phyloP scores from a whole-genome alignment of 768 basidiomycete genomes.

The Suillus weaverae region DNA sequence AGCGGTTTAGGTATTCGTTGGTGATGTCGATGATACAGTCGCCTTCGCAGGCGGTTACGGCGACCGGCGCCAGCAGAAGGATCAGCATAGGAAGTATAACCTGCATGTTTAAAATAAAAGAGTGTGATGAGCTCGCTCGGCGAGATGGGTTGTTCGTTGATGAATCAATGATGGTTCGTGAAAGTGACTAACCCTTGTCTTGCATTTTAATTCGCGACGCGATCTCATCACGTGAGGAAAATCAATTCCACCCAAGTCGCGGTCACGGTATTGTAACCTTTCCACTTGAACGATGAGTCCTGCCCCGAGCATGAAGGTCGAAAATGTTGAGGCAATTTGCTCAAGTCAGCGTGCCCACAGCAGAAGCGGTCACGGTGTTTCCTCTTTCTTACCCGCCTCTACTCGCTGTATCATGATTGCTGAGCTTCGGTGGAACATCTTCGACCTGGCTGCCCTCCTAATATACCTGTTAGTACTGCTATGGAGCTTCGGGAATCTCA shows the following conservation, averaged over 20 bases:
- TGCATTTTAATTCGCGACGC: neutral
- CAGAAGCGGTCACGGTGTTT: neutral
- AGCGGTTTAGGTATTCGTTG: conserved; percentile 52
- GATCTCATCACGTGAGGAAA: neutral
- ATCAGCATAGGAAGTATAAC: conserved; percentile 21
- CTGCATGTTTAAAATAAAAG: conserved; percentile 17
- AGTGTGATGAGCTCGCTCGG: conserved; percentile 9
- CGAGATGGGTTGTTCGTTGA: conserved; percentile 6
- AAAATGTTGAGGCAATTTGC: neutral
- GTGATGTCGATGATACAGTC: conserved; percentile 66
- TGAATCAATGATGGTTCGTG: neutral
- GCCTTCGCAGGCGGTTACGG: conserved; percentile 64
- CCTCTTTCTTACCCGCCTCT: neutral
- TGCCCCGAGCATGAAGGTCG: no score
- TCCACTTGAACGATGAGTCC: no score
- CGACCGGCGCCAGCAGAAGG: conserved; percentile 33
- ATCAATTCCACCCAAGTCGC: neutral
- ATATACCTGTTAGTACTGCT: no score
- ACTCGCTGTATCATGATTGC: neutral
- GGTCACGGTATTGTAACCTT: no score
- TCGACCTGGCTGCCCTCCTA: neutral
- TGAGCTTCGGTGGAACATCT: neutral
- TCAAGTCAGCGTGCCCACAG: neutral
- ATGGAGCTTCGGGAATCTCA: no score
- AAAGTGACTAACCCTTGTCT: neutral